Percentiles rank a stretch among this genome's conserved stretches.
Conservation (phyloP, 352 stramenopile species). For the Paralagenidium karlingii region DNA sequence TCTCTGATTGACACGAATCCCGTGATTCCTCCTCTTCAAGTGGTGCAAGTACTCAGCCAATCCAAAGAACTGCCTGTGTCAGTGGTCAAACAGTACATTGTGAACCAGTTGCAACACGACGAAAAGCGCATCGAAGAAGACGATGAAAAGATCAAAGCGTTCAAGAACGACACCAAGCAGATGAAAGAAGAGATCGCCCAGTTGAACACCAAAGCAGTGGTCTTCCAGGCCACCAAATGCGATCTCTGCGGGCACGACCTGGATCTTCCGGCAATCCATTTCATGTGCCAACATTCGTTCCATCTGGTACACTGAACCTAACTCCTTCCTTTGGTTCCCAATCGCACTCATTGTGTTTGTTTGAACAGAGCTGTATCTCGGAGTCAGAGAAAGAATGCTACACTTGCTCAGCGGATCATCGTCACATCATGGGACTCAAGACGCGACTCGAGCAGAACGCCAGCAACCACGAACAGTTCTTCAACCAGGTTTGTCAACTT, state of each 20-base stretch:
- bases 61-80: conserved; percentile 67
- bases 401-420: conserved; percentile 78
- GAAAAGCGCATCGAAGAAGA: conserved; percentile 77
- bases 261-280: conserved; percentile 85
- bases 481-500: conserved; percentile 79
- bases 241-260: conserved; percentile 82
- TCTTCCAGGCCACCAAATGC: conserved; percentile 87
- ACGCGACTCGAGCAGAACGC: conserved; percentile 81
- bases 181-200: conserved; percentile 84
- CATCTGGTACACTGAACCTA: too few species aligned
- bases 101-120: conserved; percentile 69
- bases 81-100: conserved; percentile 77
- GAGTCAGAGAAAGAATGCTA: conserved; percentile 84
- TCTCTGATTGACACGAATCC: conserved; percentile 66
- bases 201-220: conserved; percentile 70
- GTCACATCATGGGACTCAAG: conserved; percentile 75
- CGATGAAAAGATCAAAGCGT: conserved; percentile 77
- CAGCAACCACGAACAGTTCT: conserved; percentile 88
- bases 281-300: conserved; percentile 87
- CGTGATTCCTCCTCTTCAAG: conserved; percentile 71
- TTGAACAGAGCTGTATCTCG: conserved; percentile 63
- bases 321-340: conserved; percentile 2
- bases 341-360: background rate
- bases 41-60: conserved; percentile 78
- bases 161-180: conserved; percentile 79